phyloP scores from a whole-genome alignment of 2,329 filamentous ascomycete species.

The Pezicula radicicola region DNA sequence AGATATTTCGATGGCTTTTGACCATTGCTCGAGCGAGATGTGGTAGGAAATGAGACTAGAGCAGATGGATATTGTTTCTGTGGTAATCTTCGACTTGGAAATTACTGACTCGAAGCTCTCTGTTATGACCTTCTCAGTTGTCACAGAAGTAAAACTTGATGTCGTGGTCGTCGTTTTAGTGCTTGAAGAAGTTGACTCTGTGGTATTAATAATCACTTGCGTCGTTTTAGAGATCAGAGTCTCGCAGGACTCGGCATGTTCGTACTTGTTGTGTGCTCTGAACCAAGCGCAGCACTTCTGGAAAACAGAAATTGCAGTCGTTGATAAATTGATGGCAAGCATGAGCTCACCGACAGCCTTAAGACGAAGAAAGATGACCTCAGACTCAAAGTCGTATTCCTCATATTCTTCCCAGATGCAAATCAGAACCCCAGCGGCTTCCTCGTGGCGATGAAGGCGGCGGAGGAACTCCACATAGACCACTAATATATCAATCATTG shows the following conservation, averaged over 20 bases:
- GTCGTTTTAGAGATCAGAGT: constrained; percentile 4
- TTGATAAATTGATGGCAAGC: constrained; percentile 2
- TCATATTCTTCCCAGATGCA: constrained; percentile 10
- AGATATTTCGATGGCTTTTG: constrained; percentile 4
- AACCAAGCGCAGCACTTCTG: constrained; percentile 9
- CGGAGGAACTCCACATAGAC: constrained; percentile 13
- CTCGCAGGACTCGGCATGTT: constrained; percentile 3
- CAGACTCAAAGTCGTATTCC: constrained; percentile 9
- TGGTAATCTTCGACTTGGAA: neutral
- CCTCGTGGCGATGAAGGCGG: constrained; percentile 3
- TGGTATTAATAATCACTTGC: neutral
- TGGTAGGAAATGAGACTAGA: constrained; percentile 5
- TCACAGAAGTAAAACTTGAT: neutral
- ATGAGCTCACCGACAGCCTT: constrained; percentile 7
- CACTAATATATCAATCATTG: constrained; percentile 17
- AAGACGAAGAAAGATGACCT: constrained; percentile 5
- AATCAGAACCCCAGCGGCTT: constrained; percentile 6
- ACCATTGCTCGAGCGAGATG: constrained; percentile 5
- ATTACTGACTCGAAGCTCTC: neutral
- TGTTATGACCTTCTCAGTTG: neutral
- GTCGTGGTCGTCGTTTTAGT: neutral
- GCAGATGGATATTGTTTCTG: constrained; percentile 7
- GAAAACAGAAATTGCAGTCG: constrained; percentile 6
- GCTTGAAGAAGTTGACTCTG: neutral
- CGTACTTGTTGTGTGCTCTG: constrained; percentile 2